These are phyloP conservation scores for Draba incana DNA, from an alignment of 345 rosid genomes.

Conservation along the genomic window DNA sequence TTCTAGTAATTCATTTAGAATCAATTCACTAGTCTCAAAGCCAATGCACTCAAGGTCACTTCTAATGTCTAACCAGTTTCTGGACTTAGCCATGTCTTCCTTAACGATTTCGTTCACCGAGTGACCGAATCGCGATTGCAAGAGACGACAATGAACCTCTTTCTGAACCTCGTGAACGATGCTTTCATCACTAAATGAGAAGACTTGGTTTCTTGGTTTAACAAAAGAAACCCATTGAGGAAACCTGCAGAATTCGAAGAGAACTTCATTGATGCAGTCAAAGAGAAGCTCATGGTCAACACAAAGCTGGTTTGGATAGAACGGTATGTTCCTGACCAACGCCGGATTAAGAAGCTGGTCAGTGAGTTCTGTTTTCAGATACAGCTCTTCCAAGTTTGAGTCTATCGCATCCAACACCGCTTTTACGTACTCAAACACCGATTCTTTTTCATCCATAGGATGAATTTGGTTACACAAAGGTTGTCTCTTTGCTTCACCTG, in stretches of 20 bases:
- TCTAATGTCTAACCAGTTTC: constrained; percentile 61
- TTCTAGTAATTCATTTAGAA: constrained; percentile 64
- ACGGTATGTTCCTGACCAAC: constrained; percentile 54
- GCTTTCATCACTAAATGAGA: constrained; percentile 46
- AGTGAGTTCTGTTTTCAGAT: constrained; percentile 58
- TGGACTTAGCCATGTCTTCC: constrained; percentile 64
- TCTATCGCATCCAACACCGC: constrained; percentile 60
- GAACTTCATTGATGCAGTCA: constrained; percentile 75
- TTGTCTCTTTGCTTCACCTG: constrained; percentile 54
- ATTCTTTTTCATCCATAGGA: constrained; percentile 44
- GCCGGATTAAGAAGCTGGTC: constrained; percentile 68
- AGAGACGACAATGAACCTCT: constrained; percentile 62
- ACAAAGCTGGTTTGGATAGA: constrained; percentile 58
- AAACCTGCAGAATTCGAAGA: constrained; percentile 63
- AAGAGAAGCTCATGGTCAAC: constrained; percentile 65
- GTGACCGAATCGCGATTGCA: constrained; percentile 51
- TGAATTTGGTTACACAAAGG: constrained; percentile 48
- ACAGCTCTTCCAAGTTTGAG: constrained; percentile 70
- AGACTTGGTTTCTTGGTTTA: constrained; percentile 52
- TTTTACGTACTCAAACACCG: constrained; percentile 54
- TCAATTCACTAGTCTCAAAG: constrained; percentile 55
- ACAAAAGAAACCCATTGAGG: constrained; percentile 54
- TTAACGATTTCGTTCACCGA: constrained; percentile 63
- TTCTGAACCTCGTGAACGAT: constrained; percentile 58
- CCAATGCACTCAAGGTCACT: constrained; percentile 52